These are phyloP conservation scores for Fusarium burgessii DNA, from an alignment of 2,329 filamentous ascomycete genomes.

Conservation along the genomic window DNA sequence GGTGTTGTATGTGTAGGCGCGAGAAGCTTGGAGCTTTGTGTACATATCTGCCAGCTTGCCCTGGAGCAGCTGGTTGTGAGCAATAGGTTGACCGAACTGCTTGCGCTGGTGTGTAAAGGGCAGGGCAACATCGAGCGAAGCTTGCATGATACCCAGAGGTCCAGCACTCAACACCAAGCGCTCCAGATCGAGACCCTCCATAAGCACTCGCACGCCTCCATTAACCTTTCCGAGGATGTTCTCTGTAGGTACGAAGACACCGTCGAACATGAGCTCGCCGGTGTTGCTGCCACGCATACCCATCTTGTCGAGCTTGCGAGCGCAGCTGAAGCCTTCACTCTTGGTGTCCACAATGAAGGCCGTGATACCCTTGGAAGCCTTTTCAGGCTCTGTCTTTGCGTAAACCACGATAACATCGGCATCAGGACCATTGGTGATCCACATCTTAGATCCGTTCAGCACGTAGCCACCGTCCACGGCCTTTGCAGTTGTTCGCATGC, in stretches of 20 bases:
- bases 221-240: conserved; percentile 85
- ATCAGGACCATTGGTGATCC: conserved; percentile 98
- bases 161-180: conserved; percentile 91
- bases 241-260: conserved; percentile 86
- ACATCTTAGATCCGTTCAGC: conserved; percentile 96
- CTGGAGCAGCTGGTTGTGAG: conserved; percentile 92
- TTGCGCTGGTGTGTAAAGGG: conserved; percentile 90
- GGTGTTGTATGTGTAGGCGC: conserved; percentile 89
- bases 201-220: conserved; percentile 87
- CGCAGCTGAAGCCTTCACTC: conserved; percentile 82
- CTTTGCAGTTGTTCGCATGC: conserved; percentile 89
- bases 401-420: conserved; percentile 97
- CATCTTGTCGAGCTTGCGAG: conserved; percentile 95
- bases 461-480: conserved; percentile 86
- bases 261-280: conserved; percentile 90
- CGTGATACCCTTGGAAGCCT: conserved; percentile 89
- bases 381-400: conserved; percentile 88
- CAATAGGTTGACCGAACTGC: conserved; percentile 89
- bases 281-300: conserved; percentile 98
- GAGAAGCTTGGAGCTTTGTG: conserved; percentile 85
- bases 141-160: conserved; percentile 94
- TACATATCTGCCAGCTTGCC: conserved; percentile 98
- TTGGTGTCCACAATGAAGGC: conserved; percentile 88
- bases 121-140: conserved; percentile 83
- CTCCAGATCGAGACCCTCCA: conserved; percentile 96